Conservation (phyloP, 805 yeast genomes). For the Tetrapisispora iriomotensis region DNA sequence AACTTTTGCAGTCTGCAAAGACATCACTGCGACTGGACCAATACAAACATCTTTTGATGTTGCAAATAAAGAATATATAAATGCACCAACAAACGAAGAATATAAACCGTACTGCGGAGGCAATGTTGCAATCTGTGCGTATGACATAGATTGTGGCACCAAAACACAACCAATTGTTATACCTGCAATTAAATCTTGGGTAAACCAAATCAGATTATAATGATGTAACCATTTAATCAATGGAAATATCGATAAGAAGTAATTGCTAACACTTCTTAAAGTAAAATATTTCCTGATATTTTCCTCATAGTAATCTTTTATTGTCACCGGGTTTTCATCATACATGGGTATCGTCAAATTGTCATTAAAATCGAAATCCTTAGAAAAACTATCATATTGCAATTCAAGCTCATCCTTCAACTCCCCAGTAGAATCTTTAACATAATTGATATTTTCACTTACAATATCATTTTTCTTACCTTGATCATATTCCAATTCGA, state of each 20-base stretch:
- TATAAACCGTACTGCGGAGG: constrained; percentile 80
- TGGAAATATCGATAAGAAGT: constrained; percentile 64
- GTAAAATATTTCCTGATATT: constrained; percentile 22
- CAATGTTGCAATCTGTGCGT: constrained; percentile 77
- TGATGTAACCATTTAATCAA: constrained; percentile 75
- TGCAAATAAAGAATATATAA: constrained; percentile 82
- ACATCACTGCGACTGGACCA: constrained; percentile 97
- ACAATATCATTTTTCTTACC: neutral
- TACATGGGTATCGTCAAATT: constrained; percentile 9
- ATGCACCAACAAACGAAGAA: constrained; percentile 85
- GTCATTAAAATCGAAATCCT: no score
- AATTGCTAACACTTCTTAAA: constrained; percentile 31
- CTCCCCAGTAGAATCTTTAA: neutral
- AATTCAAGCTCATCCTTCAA: neutral
- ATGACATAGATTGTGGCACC: constrained; percentile 94
- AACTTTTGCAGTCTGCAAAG: constrained; percentile 72
- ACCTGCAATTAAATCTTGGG: constrained; percentile 82
- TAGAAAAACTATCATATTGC: no score
- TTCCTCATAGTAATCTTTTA: constrained; percentile 18
- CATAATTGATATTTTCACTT: neutral
- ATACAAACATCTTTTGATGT: constrained; percentile 92
- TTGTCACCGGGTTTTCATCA: constrained; percentile 14
- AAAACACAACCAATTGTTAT: constrained; percentile 86
- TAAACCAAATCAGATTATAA: constrained; percentile 71
- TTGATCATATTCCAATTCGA: constrained; percentile 2